phyloP scores from a whole-genome alignment of 2,329 filamentous ascomycete genomes.

The Diplodia intermedia region DNA sequence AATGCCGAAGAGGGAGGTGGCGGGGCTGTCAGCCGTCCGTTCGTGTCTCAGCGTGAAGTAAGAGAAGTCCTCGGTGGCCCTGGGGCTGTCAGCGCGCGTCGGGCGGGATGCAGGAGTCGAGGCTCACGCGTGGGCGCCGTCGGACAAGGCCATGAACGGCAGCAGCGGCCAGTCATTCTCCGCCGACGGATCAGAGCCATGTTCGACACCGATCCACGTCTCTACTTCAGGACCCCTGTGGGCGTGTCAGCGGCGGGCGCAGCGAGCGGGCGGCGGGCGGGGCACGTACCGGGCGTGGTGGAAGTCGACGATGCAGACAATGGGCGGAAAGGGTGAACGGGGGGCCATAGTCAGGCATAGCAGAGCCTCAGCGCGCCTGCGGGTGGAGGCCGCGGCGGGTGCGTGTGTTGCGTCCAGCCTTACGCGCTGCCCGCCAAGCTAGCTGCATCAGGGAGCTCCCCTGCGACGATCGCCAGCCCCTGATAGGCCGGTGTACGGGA shows the following conservation, averaged over 20 bases:
- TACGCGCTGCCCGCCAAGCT: conserved; percentile 6
- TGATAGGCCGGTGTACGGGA: no score
- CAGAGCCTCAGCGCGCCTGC: conserved; percentile 23
- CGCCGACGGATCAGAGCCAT: conserved; percentile 76
- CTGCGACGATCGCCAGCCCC: conserved; percentile 4
- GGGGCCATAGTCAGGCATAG: conserved; percentile 30
- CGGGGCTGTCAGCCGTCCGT: conserved; percentile 56
- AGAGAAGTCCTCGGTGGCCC: conserved; percentile 92
- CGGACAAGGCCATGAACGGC: conserved; percentile 95
- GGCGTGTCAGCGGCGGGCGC: conserved; percentile 8
- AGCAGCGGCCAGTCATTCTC: conserved; percentile 91
- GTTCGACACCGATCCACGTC: conserved; percentile 80
- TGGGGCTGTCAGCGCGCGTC: conserved; percentile 46
- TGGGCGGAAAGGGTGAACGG: conserved; percentile 49
- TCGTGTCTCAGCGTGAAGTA: conserved; percentile 88
- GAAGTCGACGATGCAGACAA: conserved; percentile 62
- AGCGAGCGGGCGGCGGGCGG: not conserved
- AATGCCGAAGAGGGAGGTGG: conserved; percentile 92
- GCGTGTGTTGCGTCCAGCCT: conserved; percentile 26
- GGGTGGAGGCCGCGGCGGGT: conserved; percentile 3
- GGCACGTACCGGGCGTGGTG: conserved; percentile 57
- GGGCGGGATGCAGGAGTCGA: not conserved
- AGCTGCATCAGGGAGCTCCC: conserved; percentile 4
- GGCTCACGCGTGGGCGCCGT: conserved; percentile 89
- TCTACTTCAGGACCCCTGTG: conserved; percentile 87